Base-by-base conservation (phyloP, 768 basidiomycete species). In the Exsudoporus frostii region DNA sequence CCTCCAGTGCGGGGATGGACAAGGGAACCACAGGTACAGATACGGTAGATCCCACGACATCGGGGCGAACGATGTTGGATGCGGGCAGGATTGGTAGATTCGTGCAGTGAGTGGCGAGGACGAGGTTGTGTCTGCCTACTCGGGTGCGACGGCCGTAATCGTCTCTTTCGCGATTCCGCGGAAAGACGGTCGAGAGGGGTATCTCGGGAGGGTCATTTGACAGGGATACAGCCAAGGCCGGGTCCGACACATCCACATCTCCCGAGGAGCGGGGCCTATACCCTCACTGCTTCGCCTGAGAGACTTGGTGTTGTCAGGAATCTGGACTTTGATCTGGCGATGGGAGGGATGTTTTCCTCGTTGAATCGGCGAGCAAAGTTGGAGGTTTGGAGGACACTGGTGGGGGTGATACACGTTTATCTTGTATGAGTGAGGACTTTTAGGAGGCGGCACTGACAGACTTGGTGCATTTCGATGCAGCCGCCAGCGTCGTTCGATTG, bases 11-110 rank as follows among this genome's bases (percentile, higher is more conserved):
- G 2, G 90, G 90, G 14, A 92, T 75, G 37, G 79, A 75, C 58
- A 92, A 69, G 3, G 83, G 84, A 11, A 90, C 74, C 17, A 92
- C 80, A 20, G 90, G 89, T 5, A 92, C 22, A 1, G 58, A 55
- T 0, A 66, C 24, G 2, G 58, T 58, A 19, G 65, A 57, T 8
- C 70, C 70, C 1, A 50, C 15, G 0, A n/a, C 17, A 0, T 52
- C 57, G 0, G 60, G 64, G 27, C 47, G 29, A 9, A n/a, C 11
- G 8, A 70, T 45, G 9, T 49, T 32, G 2, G 68, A 58, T 0
- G 42, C 5, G 0, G 70, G 61, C 0, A 68, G 55, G n/a, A n/a
- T n/a, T n/a, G n/a, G n/a, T n/a, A n/a, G n/a, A n/a, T n/a, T n/a
- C n/a, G n/a, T n/a, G n/a, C n/a, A n/a, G n/a, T n/a, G n/a, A n/a